Evolutionary conservation across 768 basidiomycete species (phyloP), one percentile per base, ranked within the genome.

Genomic region (Podaxis sp.): DNA sequence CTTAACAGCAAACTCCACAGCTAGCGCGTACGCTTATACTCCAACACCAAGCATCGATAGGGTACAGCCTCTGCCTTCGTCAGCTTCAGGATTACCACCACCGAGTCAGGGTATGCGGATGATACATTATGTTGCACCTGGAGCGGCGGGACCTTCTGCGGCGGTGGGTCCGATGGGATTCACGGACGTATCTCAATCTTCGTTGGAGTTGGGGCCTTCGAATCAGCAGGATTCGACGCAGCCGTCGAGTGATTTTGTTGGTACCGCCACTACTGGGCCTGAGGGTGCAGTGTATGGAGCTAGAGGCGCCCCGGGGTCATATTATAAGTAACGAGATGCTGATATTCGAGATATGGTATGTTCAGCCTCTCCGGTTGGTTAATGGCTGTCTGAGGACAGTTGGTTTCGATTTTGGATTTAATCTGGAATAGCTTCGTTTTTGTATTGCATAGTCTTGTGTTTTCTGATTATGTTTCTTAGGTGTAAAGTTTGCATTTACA

Each of bases 101-200:
- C 36, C 58, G 5, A 28, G 48, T 22, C 58, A 59, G 38, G 58
- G 58, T 12, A 59, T 59, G 36, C 48, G 49, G 49, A 52, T 59
- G 58, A 59, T 59, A 17, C 58, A 59, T 39, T 59, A 59, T 39
- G 48, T 59, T 59, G 24, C 33, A 4, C 58, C 58, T 33, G 58
- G 49, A 15, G 17, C 19, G 4, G 28, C 26, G 19, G 22, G 19
- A 4, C 30, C 58, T 24, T 33, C 36, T 26, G 39, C 56, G 13
- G 44, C 28, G 19, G 49, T 12, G 22, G 12, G 5, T 4, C 12
- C 19, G 49, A 51, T 2, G 44, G 19, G 44, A 17, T 46, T n/a
- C 15, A 46, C 8, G 4, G 7, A 46, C 19, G 19, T 19, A 15
- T 4, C n/a, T 46, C 44, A 46, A 19, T 22, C 44, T 6, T n/a